These are phyloP conservation scores for Rhododendron simsii DNA, from an alignment of 148 eudicot genomes.

Conservation along the genomic window DNA sequence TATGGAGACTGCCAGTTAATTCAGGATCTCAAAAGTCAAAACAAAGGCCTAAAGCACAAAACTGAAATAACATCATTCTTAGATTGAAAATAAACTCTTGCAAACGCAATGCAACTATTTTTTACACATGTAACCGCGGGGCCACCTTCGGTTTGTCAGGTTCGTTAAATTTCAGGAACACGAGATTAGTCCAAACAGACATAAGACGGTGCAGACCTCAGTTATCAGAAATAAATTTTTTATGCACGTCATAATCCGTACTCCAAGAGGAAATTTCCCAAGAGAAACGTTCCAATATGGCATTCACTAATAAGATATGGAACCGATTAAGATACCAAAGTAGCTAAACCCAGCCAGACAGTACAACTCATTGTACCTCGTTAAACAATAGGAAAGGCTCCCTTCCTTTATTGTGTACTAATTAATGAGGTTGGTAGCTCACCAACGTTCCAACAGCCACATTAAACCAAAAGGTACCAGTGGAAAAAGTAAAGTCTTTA, in stretches of 20 bases:
- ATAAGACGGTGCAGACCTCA: neutral
- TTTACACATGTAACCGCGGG: neutral
- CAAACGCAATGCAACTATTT: neutral
- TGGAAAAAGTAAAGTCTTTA: neutral
- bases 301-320: neutral
- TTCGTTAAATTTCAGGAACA: neutral
- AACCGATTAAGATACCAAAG: neutral
- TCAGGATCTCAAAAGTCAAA: neutral
- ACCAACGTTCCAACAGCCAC: neutral
- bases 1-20: neutral
- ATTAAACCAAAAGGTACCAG: neutral
- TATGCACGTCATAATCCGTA: neutral
- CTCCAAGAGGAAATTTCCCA: neutral
- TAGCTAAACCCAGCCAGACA: neutral
- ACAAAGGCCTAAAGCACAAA: neutral
- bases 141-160: neutral
- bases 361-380: neutral
- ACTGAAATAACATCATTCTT: neutral
- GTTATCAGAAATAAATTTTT: neutral
- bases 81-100: neutral
- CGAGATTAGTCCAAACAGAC: neutral
- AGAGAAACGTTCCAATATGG: neutral
- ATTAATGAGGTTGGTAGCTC: neutral
- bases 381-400: neutral
- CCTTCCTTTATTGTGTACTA: neutral